A percentile compares a stretch with the other conserved stretches of the same genome.
Evolutionary conservation across 164 flowering plant genomes (phyloP).

Genomic region (Protea cynaroides): DNA sequence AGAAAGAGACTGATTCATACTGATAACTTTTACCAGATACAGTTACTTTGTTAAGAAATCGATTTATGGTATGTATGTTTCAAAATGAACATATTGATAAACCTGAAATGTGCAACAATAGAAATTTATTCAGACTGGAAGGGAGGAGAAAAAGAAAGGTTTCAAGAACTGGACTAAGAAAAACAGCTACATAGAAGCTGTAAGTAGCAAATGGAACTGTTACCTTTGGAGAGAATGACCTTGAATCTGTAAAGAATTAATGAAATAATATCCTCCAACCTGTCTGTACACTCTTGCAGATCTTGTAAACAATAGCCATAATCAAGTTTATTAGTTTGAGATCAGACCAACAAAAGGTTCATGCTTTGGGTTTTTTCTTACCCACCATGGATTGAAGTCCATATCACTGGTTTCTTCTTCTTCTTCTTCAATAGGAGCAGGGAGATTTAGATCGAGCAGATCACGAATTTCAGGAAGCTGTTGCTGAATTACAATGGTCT

Average conservation of each 20-base stretch:
- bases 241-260: conserved; percentile 24
- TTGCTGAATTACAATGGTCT: conserved; percentile 27
- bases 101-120: conserved; percentile 9
- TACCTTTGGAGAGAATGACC: conserved; percentile 7
- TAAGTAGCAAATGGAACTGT: conserved; percentile 11
- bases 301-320: conserved; percentile 7
- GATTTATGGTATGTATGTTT: conserved; percentile 8
- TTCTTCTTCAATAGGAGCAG: conserved; percentile 53
- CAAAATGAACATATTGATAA: conserved; percentile 6
- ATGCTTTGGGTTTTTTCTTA: conserved; percentile 21
- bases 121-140: conserved; percentile 6
- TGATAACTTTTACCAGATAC: neutral
- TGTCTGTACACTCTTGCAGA: conserved; percentile 32
- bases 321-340: conserved; percentile 11
- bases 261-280: conserved; percentile 22
- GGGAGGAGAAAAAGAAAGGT: neutral
- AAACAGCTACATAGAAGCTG: conserved; percentile 9
- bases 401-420: conserved; percentile 37
- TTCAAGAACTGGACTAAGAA: neutral
- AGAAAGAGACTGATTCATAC: neutral
- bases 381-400: conserved; percentile 30
- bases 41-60: too few relatives aligned
- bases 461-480: conserved; percentile 19
- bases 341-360: conserved; percentile 26
- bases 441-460: conserved; percentile 66